Evolutionary conservation across 2,329 filamentous ascomycete species (phyloP).

Genomic region (Aspergillus arachidicola): DNA sequence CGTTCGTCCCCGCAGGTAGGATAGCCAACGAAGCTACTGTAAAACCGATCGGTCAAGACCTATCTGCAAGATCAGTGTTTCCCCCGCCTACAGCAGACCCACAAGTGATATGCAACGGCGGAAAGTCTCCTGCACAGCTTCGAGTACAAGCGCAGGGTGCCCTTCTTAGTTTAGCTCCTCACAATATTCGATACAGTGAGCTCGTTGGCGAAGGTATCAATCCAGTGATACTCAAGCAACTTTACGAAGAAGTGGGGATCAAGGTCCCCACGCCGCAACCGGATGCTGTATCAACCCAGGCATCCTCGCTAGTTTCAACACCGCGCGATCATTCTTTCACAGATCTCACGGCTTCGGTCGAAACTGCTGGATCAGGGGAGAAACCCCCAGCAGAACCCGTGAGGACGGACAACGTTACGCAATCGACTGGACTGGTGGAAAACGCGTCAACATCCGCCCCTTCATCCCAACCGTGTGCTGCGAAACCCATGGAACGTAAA

Average conservation of each 20-base stretch:
- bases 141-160: conserved; percentile 62
- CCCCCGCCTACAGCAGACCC: background rate
- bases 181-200: conserved; percentile 73
- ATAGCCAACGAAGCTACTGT: conserved; percentile 11
- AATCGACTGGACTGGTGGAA: background rate
- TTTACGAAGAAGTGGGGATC: conserved; percentile 72
- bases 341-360: background rate
- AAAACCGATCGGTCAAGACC: background rate
- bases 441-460: background rate
- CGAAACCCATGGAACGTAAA: conserved; percentile 65
- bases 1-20: conserved; percentile 16
- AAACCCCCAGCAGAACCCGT: background rate
- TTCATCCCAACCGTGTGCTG: conserved; percentile 16
- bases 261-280: conserved; percentile 33
- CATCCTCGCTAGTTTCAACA: background rate
- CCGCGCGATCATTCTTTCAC: background rate
- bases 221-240: conserved; percentile 59
- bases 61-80: conserved; percentile 11
- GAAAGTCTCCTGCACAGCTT: conserved; percentile 40
- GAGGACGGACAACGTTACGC: background rate
- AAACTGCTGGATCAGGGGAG: background rate
- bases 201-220: conserved; percentile 75
- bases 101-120: conserved; percentile 1
- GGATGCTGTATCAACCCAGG: background rate
- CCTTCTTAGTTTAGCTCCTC: conserved; percentile 61